These are phyloP conservation scores for Suillus occidentalis DNA, from an alignment of 768 basidiomycete genomes.

Conservation along the genomic window DNA sequence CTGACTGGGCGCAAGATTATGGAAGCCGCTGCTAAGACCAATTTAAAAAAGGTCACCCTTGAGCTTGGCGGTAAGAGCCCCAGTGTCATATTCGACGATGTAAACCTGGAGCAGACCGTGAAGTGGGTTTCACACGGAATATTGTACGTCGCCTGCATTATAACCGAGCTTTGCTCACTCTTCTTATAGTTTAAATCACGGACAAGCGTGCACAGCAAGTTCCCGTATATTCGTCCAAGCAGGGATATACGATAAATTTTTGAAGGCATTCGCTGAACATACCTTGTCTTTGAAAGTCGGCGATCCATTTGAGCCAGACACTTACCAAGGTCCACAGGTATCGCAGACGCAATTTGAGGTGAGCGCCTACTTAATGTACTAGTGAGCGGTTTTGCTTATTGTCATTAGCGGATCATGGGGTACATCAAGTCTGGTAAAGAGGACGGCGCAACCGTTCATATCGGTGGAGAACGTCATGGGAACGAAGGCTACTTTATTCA, in stretches of 20 bases:
- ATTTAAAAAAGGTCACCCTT: conserved; percentile 69
- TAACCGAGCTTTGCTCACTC: background rate
- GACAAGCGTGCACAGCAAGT: conserved; percentile 53
- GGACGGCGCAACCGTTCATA: conserved; percentile 57
- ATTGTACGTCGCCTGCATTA: conserved; percentile 41
- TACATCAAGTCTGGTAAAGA: conserved; percentile 62
- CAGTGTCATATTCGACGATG: conserved; percentile 61
- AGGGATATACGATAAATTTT: conserved; percentile 56
- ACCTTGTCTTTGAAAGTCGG: conserved; percentile 38
- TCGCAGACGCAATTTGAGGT: conserved; percentile 49
- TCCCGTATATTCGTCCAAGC: conserved; percentile 60
- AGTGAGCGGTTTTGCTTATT: background rate
- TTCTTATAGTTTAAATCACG: conserved; percentile 33
- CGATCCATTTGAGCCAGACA: conserved; percentile 42
- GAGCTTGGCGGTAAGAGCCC: conserved; percentile 76
- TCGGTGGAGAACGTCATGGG: conserved; percentile 55
- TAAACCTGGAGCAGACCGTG: conserved; percentile 57
- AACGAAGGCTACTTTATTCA: conserved; percentile 61
- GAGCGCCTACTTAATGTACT: background rate
- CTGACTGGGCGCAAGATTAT: conserved; percentile 62
- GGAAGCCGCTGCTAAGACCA: conserved; percentile 60
- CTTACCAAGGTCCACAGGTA: conserved; percentile 49
- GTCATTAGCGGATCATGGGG: conserved; percentile 51
- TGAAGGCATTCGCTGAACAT: conserved; percentile 41
- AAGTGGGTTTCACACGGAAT: conserved; percentile 60